Percentiles rank a stretch among this genome's conserved stretches.
Evolutionary conservation across 2,329 filamentous ascomycete genomes (phyloP).

Genomic region (Paecilomyces sp.): DNA sequence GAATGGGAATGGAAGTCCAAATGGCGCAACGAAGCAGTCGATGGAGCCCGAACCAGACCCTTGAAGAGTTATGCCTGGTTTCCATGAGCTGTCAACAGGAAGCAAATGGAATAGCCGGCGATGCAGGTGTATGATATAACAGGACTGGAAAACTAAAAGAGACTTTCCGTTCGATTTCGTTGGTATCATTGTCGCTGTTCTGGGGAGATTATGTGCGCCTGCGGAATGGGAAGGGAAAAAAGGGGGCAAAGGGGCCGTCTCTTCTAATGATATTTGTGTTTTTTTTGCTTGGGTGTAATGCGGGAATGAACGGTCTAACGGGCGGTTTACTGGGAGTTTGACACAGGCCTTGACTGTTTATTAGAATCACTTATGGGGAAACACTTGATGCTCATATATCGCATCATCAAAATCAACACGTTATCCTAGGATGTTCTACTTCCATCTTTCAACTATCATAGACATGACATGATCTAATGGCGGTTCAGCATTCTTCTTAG

Average conservation of each 20-base stretch:
- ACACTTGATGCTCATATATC: not conserved
- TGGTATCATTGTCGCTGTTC: not conserved
- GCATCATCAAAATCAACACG: not conserved
- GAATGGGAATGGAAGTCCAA: slow-evolving; percentile 66
- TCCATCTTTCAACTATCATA: not conserved
- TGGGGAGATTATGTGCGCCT: not conserved
- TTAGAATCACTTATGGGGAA: not conserved
- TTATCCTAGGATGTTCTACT: not conserved
- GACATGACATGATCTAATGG: not conserved
- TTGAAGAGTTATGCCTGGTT: slow-evolving; percentile 35
- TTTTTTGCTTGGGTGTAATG: not conserved
- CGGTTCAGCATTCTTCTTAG: not conserved
- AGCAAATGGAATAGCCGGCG: not conserved
- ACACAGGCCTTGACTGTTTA: not conserved
- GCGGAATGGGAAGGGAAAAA: not conserved
- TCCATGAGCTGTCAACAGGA: slow-evolving; percentile 15
- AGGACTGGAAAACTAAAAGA: not conserved
- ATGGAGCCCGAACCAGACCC: slow-evolving; percentile 33
- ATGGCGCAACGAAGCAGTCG: slow-evolving; percentile 64
- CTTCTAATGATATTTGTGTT: not conserved
- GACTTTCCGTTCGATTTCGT: not conserved
- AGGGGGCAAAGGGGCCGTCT: not conserved
- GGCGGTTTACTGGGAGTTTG: not conserved
- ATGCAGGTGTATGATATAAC: not conserved
- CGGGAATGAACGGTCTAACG: not conserved